These are phyloP conservation scores for Westerdykella sp. DNA, from an alignment of 2,329 filamentous ascomycete genomes.

Conservation along the genomic window DNA sequence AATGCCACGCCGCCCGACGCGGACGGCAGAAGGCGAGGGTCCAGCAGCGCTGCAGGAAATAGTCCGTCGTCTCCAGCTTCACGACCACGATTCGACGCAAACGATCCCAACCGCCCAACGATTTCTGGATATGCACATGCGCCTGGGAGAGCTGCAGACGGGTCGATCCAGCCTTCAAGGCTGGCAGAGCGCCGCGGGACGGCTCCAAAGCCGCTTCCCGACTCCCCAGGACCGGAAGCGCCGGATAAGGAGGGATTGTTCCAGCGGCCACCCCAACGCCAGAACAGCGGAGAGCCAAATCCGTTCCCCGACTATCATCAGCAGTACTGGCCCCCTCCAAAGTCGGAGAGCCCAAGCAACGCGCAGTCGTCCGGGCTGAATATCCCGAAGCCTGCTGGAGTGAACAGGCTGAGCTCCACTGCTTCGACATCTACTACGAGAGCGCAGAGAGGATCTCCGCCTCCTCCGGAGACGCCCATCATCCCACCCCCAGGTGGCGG, in stretches of 20 bases:
- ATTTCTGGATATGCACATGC: constrained; percentile 40
- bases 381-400: constrained; percentile 47
- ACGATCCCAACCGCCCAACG: constrained; percentile 46
- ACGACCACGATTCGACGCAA: constrained; percentile 42
- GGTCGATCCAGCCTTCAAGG: constrained; percentile 47
- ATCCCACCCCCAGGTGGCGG: constrained; percentile 71
- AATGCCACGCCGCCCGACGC: constrained; percentile 31
- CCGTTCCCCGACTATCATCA: constrained; percentile 52
- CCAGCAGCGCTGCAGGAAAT: constrained; percentile 21
- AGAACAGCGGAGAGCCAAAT: constrained; percentile 26
- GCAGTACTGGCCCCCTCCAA: constrained; percentile 54
- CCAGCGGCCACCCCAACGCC: constrained; percentile 52
- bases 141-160: constrained; percentile 25
- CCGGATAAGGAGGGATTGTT: constrained; percentile 76
- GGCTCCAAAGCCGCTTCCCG: constrained; percentile 75
- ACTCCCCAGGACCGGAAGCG: constrained; percentile 70
- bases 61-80: constrained; percentile 26
- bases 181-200: constrained; percentile 77
- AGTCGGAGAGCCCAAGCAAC: constrained; percentile 25
- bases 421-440: constrained; percentile 90
- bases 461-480: constrained; percentile 85
- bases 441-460: constrained; percentile 85
- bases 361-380: constrained; percentile 35
- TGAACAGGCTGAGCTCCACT: constrained; percentile 66
- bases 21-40: constrained; percentile 27